Conservation (phyloP, 2,329 filamentous ascomycete genomes). For the Microcyclosporella mali region DNA sequence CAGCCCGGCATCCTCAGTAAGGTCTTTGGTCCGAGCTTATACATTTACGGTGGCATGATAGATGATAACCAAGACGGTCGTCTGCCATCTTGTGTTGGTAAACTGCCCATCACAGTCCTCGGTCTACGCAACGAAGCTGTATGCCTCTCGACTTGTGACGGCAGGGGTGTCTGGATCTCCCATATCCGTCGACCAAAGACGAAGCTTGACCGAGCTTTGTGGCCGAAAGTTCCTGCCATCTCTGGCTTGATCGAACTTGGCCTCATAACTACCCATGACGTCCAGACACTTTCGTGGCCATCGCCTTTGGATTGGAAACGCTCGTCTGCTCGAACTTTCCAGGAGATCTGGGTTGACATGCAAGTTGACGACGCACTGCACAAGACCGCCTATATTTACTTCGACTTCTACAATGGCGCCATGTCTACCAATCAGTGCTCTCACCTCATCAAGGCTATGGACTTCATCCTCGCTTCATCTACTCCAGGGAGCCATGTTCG, state of each 20-base stretch:
- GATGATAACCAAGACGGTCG: conserved; percentile 27
- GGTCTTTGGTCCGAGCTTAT: conserved; percentile 34
- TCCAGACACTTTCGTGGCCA: conserved; percentile 15
- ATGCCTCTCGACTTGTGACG: conserved; percentile 36
- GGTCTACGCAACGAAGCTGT: conserved; percentile 31
- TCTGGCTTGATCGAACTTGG: conserved; percentile 33
- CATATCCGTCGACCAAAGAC: conserved; percentile 37
- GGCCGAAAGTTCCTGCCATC: conserved; percentile 39
- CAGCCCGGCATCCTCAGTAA: conserved; percentile 38
- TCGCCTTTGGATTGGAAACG: conserved; percentile 27
- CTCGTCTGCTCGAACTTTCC: conserved; percentile 30
- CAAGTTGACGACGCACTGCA: conserved; percentile 24
- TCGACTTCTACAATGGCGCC: conserved; percentile 42
- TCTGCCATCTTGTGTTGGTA: conserved; percentile 8
- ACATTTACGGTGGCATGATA: conserved; percentile 39
- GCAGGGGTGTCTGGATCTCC: conserved; percentile 39
- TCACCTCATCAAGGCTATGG: conserved; percentile 34
- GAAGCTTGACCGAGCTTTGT: conserved; percentile 35
- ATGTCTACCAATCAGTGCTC: conserved; percentile 39
- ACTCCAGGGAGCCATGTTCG: conserved; percentile 27
- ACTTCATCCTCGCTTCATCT: conserved; percentile 31
- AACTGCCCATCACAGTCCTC: conserved; percentile 28
- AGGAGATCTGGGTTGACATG: conserved; percentile 39
- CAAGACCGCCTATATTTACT: conserved; percentile 37
- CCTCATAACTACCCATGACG: conserved; percentile 23